Base-by-base conservation (phyloP, 164 flowering plant genomes). In the Dillenia turbinata region DNA sequence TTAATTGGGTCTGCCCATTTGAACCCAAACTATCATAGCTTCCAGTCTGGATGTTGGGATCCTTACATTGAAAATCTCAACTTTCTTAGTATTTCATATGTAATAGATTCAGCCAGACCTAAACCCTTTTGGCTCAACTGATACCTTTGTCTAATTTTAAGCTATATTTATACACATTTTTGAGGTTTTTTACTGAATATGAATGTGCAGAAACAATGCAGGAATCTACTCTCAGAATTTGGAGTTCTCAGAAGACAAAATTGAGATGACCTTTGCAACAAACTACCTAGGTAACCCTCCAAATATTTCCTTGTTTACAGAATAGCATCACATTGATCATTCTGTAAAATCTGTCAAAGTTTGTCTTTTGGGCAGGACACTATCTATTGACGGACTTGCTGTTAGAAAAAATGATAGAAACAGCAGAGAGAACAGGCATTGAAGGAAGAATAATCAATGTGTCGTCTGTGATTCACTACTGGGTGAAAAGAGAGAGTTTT, bases 201-300 rank as follows among this genome's bases (percentile, higher is more conserved):
- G 24, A 15, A 12, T 67, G 44, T 73, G 77, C 92, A 94, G 99
- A 86, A 94, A 94, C 73, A 94, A 94, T 78, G 99, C 94, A 1
- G 99, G 99, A 49, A 83, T 81, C 54, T 94, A 71, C 71, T 89
- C 92, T 56, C 80, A 78, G 47, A 85, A 81, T 46, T 63, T 94
- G 79, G 96, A 94, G 74, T 86, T 83, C 52, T 87, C 96, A 12
- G 97, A 94, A 64, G 97, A 94, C 69, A 91, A 91, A 73, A 77
- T 91, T 74, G 99, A 94, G 82, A 77, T 94, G 86, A 89, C 92
- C 62, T 86, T 88, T 73, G 97, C 99, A 6, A 91, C 97, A 76
- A 94, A 94, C 75, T 94, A 91, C 78, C 74, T 94, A 61, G 98
- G 98, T 94, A 87, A 68, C 9, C 19, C 22, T 49, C 47, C 26